These are phyloP conservation scores for Diaporthe sp. DNA, from an alignment of 2,329 filamentous ascomycete species.

Conservation along the genomic window DNA sequence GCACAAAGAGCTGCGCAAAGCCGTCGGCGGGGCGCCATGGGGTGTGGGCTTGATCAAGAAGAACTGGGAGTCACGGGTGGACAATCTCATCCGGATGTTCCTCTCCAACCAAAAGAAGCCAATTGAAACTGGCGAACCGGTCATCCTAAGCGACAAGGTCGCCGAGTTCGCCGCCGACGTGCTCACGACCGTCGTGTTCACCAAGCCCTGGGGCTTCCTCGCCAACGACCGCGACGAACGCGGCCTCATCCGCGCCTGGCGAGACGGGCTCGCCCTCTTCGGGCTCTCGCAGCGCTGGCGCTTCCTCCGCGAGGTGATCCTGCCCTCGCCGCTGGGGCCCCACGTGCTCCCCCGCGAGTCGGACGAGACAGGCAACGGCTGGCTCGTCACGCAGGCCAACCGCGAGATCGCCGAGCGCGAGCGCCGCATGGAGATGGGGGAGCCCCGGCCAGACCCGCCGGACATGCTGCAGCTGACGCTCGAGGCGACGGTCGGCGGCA, in stretches of 20 bases:
- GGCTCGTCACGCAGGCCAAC: constrained; percentile 22
- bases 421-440: constrained; percentile 1
- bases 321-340: constrained; percentile 42
- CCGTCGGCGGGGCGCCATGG: constrained; percentile 52
- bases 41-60: constrained; percentile 55
- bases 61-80: constrained; percentile 54
- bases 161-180: constrained; percentile 58
- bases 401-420: constrained; percentile 23
- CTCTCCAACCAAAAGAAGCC: constrained; percentile 50
- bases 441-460: constrained; percentile 10
- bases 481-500: constrained; percentile 18
- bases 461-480: constrained; percentile 29
- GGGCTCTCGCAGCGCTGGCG: constrained; percentile 53
- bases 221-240: constrained; percentile 55
- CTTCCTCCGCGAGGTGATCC: constrained; percentile 52
- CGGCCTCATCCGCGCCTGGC: constrained; percentile 53
- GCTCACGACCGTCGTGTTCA: constrained; percentile 56
- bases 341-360: constrained; percentile 14
- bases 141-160: constrained; percentile 54
- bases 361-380: constrained; percentile 30
- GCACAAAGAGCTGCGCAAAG: constrained; percentile 53
- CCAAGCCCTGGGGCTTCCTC: constrained; percentile 55
- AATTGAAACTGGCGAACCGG: constrained; percentile 43
- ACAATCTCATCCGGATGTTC: constrained; percentile 53
- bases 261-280: constrained; percentile 54